Evolutionary conservation across 129 eudicot species (phyloP).

Genomic region (Artemisia tridentata): DNA sequence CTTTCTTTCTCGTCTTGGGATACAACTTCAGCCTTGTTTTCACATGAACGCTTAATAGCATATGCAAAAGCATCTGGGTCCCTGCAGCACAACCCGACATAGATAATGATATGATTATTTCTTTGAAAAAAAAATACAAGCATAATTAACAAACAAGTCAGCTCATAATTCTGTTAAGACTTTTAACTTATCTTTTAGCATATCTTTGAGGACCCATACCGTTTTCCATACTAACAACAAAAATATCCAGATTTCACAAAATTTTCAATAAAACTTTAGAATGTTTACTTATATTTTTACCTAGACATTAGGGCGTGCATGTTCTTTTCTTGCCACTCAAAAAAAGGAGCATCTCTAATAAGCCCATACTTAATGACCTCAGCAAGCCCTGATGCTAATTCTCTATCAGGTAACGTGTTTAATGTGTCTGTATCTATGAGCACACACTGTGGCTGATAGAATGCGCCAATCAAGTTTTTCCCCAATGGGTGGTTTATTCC

Average conservation of each 20-base stretch:
- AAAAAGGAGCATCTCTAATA: slow-evolving; percentile 85
- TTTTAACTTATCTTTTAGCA: too few relatives aligned
- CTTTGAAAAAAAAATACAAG: too few relatives aligned
- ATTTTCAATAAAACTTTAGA: too few relatives aligned
- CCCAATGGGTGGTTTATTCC: slow-evolving; percentile 95
- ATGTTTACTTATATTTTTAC: slow-evolving; percentile 26
- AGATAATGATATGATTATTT: too few relatives aligned
- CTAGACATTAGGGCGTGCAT: slow-evolving; percentile 77
- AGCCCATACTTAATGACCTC: slow-evolving; percentile 95
- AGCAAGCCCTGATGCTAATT: slow-evolving; percentile 96
- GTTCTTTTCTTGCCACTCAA: slow-evolving; percentile 98
- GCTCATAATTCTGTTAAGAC: too few relatives aligned
- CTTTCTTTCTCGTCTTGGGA: slow-evolving; percentile 96
- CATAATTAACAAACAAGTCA: too few relatives aligned
- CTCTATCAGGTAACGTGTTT: slow-evolving; percentile 92
- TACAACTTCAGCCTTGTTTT: slow-evolving; percentile 93
- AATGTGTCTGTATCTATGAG: slow-evolving; percentile 89
- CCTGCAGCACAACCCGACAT: slow-evolving; percentile 45
- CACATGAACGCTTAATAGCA: slow-evolving; percentile 98
- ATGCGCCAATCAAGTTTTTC: slow-evolving; percentile 94
- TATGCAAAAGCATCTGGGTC: slow-evolving; percentile 81
- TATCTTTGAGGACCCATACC: too few relatives aligned
- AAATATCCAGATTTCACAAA: too few relatives aligned
- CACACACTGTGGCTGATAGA: slow-evolving; percentile 98
- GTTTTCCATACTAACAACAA: too few relatives aligned